Base-by-base conservation (phyloP, 352 stramenopile species). In the Plasmopara viticola region DNA sequence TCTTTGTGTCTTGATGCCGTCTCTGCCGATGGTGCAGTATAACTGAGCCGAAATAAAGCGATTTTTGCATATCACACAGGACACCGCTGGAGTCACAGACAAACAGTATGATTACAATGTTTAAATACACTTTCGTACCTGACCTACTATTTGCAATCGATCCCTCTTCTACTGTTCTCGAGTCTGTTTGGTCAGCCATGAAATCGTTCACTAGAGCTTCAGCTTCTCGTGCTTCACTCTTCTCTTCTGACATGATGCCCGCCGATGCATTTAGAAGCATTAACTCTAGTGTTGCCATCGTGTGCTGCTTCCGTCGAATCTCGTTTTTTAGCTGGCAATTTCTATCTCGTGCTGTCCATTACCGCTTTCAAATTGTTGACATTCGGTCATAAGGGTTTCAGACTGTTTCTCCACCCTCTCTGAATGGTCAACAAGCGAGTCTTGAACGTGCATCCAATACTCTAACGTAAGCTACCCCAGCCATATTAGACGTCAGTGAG, bases 401-500 rank as follows among this genome's bases (percentile, higher is more conserved):
- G 79, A 90, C 53, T 93, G 82, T 4, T 66, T 75, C 44, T 93
- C 79, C 2, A 90, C 50, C 17, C 62, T 69, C 17, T 86, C 68
- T 0, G 76, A 76, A 51, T 93, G 82, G 6, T 59, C 62, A 0
- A 86, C 74, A 4, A 93, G 69, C 30, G 79, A 93, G 38, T 90
- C 79, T 73, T 93, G 82, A 0, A 93, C 79, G 48, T 89, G 84
- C 44, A 93, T 65, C 6, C 90, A 38, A 49, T 93, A 90, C 60
- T 93, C 82, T 37, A 93, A 60, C 12, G 80, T 90, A 48, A 93
- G 47, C 82, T 92, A 49, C 10, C 30, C 30, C 46, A 48, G 54
- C 20, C 9, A 64, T n/a, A 46, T 1, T 10, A 13, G 6, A 25
- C n/a, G 6, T 28, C 52, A 28, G 37, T 18, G 2, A 40, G 45